phyloP scores from a whole-genome alignment of 2,329 filamentous ascomycete genomes.

The Cylindrodendrum hubeiense region DNA sequence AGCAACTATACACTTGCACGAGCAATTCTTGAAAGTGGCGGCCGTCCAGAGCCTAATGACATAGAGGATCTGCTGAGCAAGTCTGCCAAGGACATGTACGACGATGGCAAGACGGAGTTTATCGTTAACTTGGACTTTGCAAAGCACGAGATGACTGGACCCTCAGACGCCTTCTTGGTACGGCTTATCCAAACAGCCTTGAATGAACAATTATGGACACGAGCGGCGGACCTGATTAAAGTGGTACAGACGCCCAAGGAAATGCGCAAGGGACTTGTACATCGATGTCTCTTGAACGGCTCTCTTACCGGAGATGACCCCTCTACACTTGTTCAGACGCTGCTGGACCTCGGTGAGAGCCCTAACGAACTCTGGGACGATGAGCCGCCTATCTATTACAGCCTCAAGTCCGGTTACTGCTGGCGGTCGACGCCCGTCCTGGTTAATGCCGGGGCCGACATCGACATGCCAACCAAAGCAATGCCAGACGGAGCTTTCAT shows the following conservation, averaged over 20 bases:
- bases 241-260: constrained; percentile 38
- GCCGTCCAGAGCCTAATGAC: constrained; percentile 40
- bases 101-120: constrained; percentile 42
- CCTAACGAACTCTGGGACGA: constrained; percentile 42
- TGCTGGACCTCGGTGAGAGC: constrained; percentile 42
- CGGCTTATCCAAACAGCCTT: constrained; percentile 37
- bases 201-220: constrained; percentile 40
- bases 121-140: constrained; percentile 38
- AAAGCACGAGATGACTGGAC: constrained; percentile 38
- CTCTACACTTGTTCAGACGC: constrained; percentile 39
- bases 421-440: constrained; percentile 45
- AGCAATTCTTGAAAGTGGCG: constrained; percentile 40
- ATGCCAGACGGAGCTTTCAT: constrained; percentile 46
- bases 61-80: constrained; percentile 35
- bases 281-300: constrained; percentile 37
- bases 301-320: constrained; percentile 41
- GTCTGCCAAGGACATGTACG: constrained; percentile 40
- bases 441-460: constrained; percentile 42
- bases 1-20: constrained; percentile 39
- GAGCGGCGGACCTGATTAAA: constrained; percentile 42
- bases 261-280: constrained; percentile 38
- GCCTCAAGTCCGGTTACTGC: constrained; percentile 42
- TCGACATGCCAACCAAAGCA: constrained; percentile 38
- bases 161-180: constrained; percentile 38
- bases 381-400: constrained; percentile 44